These are phyloP conservation scores for Venustampulla echinocandica DNA, from an alignment of 495 filamentous ascomycete genomes.

Conservation along the genomic window DNA sequence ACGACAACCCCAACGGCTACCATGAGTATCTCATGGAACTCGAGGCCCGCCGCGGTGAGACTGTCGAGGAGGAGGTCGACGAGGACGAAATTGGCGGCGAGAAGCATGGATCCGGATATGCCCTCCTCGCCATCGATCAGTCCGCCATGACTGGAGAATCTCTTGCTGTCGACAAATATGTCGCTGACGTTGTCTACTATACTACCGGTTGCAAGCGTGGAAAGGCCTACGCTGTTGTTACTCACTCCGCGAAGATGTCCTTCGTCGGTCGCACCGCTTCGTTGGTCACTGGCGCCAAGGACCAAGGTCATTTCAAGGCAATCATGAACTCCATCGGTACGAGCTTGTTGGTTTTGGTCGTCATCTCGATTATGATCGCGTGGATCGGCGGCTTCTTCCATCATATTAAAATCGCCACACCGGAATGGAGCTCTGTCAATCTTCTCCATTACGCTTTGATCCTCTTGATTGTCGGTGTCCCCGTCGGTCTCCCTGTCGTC, in stretches of 20 bases:
- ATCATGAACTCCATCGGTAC: constrained; percentile 75
- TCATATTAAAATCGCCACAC: constrained; percentile 57
- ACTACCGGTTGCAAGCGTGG: constrained; percentile 74
- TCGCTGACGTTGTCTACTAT: constrained; percentile 64
- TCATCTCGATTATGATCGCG: constrained; percentile 60
- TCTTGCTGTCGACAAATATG: constrained; percentile 68
- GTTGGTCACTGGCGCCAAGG: constrained; percentile 61
- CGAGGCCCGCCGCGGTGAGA: constrained; percentile 46
- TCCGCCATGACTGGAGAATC: constrained; percentile 73
- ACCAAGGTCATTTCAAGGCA: constrained; percentile 71
- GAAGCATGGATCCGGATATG: constrained; percentile 47
- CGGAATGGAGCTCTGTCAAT: constrained; percentile 42
- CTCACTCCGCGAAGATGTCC: constrained; percentile 54
- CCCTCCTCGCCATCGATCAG: constrained; percentile 61
- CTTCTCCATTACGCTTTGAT: constrained; percentile 60
- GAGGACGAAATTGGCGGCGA: constrained; percentile 46
- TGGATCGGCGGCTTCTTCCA: constrained; percentile 75
- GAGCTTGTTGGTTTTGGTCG: constrained; percentile 58
- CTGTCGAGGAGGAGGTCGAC: constrained; percentile 43
- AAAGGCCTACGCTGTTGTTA: constrained; percentile 60
- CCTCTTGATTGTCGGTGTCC: constrained; percentile 64
- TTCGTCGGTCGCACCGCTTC: constrained; percentile 67
- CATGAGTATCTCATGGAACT: constrained; percentile 53
- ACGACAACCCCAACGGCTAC: constrained; percentile 60
- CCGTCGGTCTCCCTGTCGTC: constrained; percentile 67